These are phyloP conservation scores for Wickerhamomyces rabaulensis DNA, from an alignment of 805 yeast genomes.

Conservation along the genomic window DNA sequence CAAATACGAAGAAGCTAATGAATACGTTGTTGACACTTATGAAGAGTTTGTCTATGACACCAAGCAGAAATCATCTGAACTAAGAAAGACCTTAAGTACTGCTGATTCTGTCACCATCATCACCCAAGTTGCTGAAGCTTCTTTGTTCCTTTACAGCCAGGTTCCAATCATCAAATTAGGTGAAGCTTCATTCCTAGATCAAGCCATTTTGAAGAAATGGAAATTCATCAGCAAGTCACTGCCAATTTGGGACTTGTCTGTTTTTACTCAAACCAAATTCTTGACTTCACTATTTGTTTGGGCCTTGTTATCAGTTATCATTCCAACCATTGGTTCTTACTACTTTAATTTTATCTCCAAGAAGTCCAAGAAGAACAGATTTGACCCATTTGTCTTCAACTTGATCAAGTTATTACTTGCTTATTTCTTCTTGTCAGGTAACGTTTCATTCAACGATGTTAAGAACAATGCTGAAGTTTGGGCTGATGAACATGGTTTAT, in stretches of 20 bases:
- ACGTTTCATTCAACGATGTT: constrained; percentile 24
- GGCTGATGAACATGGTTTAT: constrained; percentile 24
- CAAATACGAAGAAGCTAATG: constrained; percentile 18
- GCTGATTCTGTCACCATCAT: constrained; percentile 22
- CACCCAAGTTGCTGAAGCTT: constrained; percentile 16
- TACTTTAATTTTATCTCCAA: constrained; percentile 26
- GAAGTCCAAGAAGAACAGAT: constrained; percentile 30
- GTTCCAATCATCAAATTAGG: constrained; percentile 16
- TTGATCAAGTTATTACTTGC: constrained; percentile 40
- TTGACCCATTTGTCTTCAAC: constrained; percentile 52
- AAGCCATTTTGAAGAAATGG: constrained; percentile 17
- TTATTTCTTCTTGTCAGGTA: constrained; percentile 28
- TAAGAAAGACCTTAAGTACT: constrained; percentile 22
- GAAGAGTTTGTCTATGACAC: constrained; percentile 7
- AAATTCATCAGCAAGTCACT: constrained; percentile 8
- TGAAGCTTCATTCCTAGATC: constrained; percentile 18
- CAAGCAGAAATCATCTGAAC: constrained; percentile 8
- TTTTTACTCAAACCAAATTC: constrained; percentile 17
- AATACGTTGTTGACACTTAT: constrained; percentile 14
- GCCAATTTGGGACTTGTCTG: constrained; percentile 16
- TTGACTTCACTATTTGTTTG: constrained; percentile 20
- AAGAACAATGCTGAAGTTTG: constrained; percentile 23
- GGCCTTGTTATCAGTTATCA: constrained; percentile 15
- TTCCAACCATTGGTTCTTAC: constrained; percentile 23
- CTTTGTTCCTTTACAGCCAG: constrained; percentile 11